Percentiles rank a stretch among this genome's conserved stretches.
phyloP scores from a whole-genome alignment of 2,329 filamentous ascomycete genomes.

The Xylariales sp. region DNA sequence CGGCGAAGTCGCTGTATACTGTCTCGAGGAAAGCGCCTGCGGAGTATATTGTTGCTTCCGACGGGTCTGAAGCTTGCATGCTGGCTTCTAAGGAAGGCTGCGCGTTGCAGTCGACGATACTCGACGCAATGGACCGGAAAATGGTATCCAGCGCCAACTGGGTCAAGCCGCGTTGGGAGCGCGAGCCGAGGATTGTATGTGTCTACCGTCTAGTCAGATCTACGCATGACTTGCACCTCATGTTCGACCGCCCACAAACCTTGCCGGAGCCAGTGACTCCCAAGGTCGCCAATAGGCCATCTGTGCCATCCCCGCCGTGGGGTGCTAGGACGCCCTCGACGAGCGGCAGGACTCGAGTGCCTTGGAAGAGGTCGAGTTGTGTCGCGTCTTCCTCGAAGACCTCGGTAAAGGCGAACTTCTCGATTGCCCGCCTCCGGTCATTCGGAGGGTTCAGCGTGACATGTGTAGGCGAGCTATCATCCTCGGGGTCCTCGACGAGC shows the following conservation, averaged over 20 bases:
- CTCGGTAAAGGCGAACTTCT: conserved; percentile 89
- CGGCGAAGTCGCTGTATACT: conserved; percentile 62
- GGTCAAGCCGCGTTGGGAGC: conserved; percentile 79
- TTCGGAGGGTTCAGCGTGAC: conserved; percentile 76
- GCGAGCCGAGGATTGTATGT: conserved; percentile 90
- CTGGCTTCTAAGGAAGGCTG: conserved; percentile 65
- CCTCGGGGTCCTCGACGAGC: conserved; percentile 60
- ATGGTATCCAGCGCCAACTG: conserved; percentile 88
- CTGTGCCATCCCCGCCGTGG: conserved; percentile 71
- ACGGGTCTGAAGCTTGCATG: conserved; percentile 69
- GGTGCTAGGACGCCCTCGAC: conserved; percentile 77
- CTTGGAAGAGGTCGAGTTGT: conserved; percentile 83
- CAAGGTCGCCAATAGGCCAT: conserved; percentile 85
- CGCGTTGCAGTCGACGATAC: conserved; percentile 59
- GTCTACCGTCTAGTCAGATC: conserved; percentile 51
- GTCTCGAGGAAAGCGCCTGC: conserved; percentile 75
- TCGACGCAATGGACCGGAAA: conserved; percentile 73
- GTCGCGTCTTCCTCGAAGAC: conserved; percentile 85
- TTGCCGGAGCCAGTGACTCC: conserved; percentile 96
- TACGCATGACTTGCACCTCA: not conserved
- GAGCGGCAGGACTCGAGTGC: conserved; percentile 68
- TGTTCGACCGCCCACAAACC: conserved; percentile 44
- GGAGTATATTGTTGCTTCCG: conserved; percentile 72
- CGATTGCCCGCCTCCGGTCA: conserved; percentile 81
- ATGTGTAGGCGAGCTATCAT: conserved; percentile 53